Conservation (phyloP, 2,329 filamentous ascomycete genomes). For the Nectriaceae sp. region DNA sequence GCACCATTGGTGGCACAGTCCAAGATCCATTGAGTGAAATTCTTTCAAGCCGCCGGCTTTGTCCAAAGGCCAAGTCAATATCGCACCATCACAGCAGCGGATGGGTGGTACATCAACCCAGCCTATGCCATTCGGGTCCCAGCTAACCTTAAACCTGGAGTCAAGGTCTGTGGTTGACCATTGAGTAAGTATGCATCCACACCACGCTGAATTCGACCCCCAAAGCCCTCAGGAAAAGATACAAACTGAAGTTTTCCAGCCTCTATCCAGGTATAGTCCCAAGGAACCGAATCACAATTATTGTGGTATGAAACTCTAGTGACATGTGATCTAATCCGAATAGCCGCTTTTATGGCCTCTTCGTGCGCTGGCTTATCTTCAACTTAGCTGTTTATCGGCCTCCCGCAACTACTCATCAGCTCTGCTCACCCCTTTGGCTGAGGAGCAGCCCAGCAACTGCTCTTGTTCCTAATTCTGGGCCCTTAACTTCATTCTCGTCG, state of each 20-base stretch:
- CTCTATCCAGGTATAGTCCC: slow-evolving; percentile 30
- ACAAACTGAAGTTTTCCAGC: slow-evolving; percentile 24
- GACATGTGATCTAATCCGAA: background rate
- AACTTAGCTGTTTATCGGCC: slow-evolving; percentile 1
- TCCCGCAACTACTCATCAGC: background rate
- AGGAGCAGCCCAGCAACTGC: background rate
- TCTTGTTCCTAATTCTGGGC: background rate
- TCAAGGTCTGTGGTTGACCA: slow-evolving; percentile 25
- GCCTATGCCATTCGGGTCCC: slow-evolving; percentile 20
- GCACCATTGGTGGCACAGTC: slow-evolving; percentile 21
- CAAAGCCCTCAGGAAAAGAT: slow-evolving; percentile 25
- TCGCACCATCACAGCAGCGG: slow-evolving; percentile 28
- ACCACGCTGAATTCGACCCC: slow-evolving; percentile 28
- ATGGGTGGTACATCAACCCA: slow-evolving; percentile 32
- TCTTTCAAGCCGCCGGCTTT: slow-evolving; percentile 24
- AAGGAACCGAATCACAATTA: slow-evolving; percentile 26
- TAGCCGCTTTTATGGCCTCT: background rate
- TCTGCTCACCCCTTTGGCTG: background rate
- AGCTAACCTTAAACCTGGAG: slow-evolving; percentile 30
- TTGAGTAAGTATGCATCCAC: slow-evolving; percentile 25
- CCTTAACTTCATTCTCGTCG: background rate
- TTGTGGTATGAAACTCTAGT: slow-evolving; percentile 22
- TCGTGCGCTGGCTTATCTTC: slow-evolving; percentile 1
- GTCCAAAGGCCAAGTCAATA: slow-evolving; percentile 23
- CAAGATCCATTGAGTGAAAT: slow-evolving; percentile 26